These are phyloP conservation scores for Populus tomentosa DNA, from an alignment of 441 rosid species.

Conservation along the genomic window DNA sequence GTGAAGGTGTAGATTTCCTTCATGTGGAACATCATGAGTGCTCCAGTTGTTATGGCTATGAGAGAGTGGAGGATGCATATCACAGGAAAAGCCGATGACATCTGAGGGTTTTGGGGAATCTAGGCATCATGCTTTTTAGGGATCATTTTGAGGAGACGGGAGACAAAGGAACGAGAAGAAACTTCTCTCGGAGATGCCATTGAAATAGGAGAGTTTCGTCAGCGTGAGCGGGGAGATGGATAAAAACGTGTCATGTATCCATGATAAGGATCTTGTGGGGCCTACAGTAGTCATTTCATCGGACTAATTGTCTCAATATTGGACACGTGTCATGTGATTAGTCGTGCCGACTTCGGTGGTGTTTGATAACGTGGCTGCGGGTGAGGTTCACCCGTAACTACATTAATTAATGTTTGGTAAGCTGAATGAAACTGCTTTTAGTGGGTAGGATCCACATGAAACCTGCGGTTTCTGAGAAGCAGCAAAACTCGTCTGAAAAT, in stretches of 20 bases:
- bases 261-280: slow-evolving; percentile 21
- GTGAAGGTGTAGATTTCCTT: slow-evolving; percentile 50
- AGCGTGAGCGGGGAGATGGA: neutral
- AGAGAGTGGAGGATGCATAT: slow-evolving; percentile 61
- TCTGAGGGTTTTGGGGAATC: neutral
- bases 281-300: neutral
- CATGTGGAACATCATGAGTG: slow-evolving; percentile 60
- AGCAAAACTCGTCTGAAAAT: too few relatives aligned
- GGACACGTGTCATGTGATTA: neutral
- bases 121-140: slow-evolving; percentile 12
- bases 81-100: slow-evolving; percentile 36
- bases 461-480: too few relatives aligned
- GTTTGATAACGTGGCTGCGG: too few relatives aligned
- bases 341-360: neutral
- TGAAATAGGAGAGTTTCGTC: neutral
- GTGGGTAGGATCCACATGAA: too few relatives aligned
- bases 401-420: too few relatives aligned
- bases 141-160: neutral
- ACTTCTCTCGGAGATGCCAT: neutral
- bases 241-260: too few relatives aligned
- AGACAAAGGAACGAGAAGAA: neutral
- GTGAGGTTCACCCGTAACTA: too few relatives aligned
- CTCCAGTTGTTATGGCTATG: slow-evolving; percentile 51
- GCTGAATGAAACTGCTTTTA: too few relatives aligned
- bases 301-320: neutral